Evolutionary conservation across 352 stramenopile genomes (phyloP).

Genomic region (Phytophthora agathidicida): DNA sequence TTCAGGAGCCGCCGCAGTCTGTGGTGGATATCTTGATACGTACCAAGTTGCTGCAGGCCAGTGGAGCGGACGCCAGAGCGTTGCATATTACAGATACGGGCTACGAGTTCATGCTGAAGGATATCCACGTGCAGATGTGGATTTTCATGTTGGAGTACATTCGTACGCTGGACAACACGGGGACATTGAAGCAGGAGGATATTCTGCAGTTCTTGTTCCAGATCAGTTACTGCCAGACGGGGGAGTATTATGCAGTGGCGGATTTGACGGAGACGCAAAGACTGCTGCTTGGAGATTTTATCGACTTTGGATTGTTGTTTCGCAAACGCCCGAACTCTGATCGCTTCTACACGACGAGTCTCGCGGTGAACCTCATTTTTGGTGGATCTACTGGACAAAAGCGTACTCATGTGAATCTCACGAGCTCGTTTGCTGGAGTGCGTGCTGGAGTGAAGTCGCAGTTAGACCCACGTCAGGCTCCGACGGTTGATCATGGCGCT

Average conservation of each 20-base stretch:
- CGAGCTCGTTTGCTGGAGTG: constrained; percentile 51
- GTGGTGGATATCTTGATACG: constrained; percentile 79
- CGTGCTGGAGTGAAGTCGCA: constrained; percentile 53
- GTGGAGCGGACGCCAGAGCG: constrained; percentile 53
- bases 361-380: constrained; percentile 92
- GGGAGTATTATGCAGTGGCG: constrained; percentile 80
- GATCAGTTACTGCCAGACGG: constrained; percentile 89
- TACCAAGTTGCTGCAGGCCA: constrained; percentile 75
- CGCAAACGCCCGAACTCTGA: constrained; percentile 57
- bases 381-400: constrained; percentile 74
- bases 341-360: constrained; percentile 89
- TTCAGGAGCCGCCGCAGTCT: constrained; percentile 65
- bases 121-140: constrained; percentile 93
- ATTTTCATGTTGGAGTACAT: constrained; percentile 93
- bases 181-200: constrained; percentile 80
- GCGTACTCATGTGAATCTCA: constrained; percentile 50
- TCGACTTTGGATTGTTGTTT: constrained; percentile 88
- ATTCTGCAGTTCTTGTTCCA: constrained; percentile 91
- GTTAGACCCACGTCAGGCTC: constrained; percentile 40
- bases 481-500: constrained; percentile 41
- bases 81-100: constrained; percentile 89
- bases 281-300: constrained; percentile 82
- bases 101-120: constrained; percentile 93
- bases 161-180: constrained; percentile 77
- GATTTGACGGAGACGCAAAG: constrained; percentile 83